phyloP scores from a whole-genome alignment of 306 rosid species.

The Arachis hypogaea region DNA sequence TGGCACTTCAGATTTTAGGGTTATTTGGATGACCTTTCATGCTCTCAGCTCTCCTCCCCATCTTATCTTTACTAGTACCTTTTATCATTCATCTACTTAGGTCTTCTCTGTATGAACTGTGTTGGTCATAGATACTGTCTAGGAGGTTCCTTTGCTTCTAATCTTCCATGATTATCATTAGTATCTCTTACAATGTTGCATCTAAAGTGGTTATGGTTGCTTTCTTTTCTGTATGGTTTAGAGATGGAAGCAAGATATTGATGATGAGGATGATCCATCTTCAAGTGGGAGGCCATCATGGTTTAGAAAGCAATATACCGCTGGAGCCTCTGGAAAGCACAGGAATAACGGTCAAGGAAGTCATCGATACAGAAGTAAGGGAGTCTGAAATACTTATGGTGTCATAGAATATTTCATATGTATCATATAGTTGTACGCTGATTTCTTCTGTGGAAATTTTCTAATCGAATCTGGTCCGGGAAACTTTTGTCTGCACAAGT shows the following conservation, averaged over 20 bases:
- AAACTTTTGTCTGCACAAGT: slow-evolving; percentile 14
- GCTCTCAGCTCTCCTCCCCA: background rate
- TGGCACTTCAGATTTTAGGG: background rate
- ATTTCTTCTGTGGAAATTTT: slow-evolving; percentile 5
- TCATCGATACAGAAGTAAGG: slow-evolving; percentile 40
- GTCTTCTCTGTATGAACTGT: slow-evolving; percentile 7
- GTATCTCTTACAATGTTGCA: slow-evolving; percentile 1
- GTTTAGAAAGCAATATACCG: slow-evolving; percentile 37
- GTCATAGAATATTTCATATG: slow-evolving; percentile 13
- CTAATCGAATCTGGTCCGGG: slow-evolving; percentile 16
- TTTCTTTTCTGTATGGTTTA: slow-evolving; percentile 21
- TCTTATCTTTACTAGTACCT: slow-evolving; percentile 5
- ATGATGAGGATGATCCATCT: slow-evolving; percentile 33
- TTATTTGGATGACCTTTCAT: background rate
- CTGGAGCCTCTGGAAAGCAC: slow-evolving; percentile 19
- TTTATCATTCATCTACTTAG: background rate
- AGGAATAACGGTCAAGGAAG: slow-evolving; percentile 24
- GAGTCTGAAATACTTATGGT: slow-evolving; percentile 8
- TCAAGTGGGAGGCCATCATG: slow-evolving; percentile 43
- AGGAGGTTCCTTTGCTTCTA: background rate
- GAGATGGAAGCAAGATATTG: slow-evolving; percentile 44
- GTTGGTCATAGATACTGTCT: background rate
- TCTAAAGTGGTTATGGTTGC: slow-evolving; percentile 9
- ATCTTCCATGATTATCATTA: slow-evolving; percentile 12
- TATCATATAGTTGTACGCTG: slow-evolving; percentile 26